Evolutionary conservation across 179 eudicot species (phyloP), one percentile per base, ranked within the genome.

Genomic region (Beta corolliflora): DNA sequence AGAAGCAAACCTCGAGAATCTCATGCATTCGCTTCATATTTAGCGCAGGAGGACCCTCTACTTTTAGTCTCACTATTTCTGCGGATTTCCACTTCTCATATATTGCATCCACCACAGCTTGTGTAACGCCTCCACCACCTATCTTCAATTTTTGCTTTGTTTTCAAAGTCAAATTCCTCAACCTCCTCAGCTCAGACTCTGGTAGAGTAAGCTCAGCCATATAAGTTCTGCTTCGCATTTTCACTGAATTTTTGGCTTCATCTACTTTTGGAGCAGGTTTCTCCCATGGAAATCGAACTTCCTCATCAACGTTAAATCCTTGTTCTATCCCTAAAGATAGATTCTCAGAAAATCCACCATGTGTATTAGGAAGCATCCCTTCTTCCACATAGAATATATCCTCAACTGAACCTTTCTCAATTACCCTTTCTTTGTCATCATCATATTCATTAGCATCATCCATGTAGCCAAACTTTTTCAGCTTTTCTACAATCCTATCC

Each of bases 11-110:
- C 98, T 94, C 99, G 76, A 96, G 86, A 69, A 94, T 91, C 85
- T 92, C 97, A 81, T 96, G 98, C 86, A 91, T 86, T 77, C 94
- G 89, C 86, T 72, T 96, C 99, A 96, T 96, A 83, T 96, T 94
- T 70, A 96, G 92, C 14, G 99, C 99, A 78, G 98, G 89, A 7
- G 98, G 81, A 25, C 98, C 98, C 82, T 92, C 98, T 64, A 94
- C 86, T 83, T 94, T 96, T 80, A 96, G 81, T 79, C 92, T 90
- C 76, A 89, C 98, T 25, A 96, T 81, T 86, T 96, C 97, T 6
- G 92, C 75, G n/a, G 84, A 68, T 75, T 88, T 96, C 99, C 99
- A 96, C 81, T 87, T 92, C 78, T 90, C 89, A 44, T 81, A 93
- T 84, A 96, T 96, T 67, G 80, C 79, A 67, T 91, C 97, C 76